A percentile compares a stretch with the other conserved stretches of the same genome.
phyloP scores from a whole-genome alignment of 2,329 filamentous ascomycete species.

The Botrytis tulipae region DNA sequence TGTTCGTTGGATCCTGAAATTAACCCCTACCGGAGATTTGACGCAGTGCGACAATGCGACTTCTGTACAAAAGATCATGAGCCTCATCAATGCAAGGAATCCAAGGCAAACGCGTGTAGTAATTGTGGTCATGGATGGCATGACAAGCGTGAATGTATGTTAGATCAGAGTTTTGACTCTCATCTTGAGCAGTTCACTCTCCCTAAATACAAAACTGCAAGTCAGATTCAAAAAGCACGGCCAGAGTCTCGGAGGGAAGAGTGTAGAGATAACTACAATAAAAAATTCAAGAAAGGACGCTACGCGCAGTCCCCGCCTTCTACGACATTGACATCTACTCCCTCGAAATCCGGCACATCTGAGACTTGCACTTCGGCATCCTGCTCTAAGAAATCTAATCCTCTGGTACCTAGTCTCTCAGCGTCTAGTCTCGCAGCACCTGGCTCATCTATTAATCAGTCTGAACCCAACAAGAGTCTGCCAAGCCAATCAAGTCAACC shows the following conservation, averaged over 20 bases:
- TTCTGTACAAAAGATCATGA: background rate
- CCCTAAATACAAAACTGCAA: background rate
- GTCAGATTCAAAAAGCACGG: background rate
- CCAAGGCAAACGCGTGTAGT: background rate
- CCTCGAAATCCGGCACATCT: background rate
- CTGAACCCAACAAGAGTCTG: background rate
- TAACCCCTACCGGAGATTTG: background rate
- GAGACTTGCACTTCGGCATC: background rate
- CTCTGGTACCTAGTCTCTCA: background rate
- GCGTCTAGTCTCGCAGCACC: background rate
- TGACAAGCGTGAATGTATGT: background rate
- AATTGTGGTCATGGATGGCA: constrained; percentile 5
- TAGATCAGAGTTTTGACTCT: background rate
- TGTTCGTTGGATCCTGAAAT: background rate
- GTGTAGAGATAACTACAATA: background rate
- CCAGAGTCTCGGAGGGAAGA: background rate
- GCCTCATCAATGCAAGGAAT: background rate
- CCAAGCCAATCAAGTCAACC: background rate
- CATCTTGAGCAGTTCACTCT: background rate
- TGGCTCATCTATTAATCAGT: too few relatives aligned
- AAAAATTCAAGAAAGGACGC: background rate
- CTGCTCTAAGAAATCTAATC: background rate
- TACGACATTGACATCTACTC: background rate
- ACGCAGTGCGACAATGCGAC: background rate
- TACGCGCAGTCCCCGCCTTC: background rate